phyloP scores from a whole-genome alignment of 495 filamentous ascomycete species.

The Tetracladium setigerum region DNA sequence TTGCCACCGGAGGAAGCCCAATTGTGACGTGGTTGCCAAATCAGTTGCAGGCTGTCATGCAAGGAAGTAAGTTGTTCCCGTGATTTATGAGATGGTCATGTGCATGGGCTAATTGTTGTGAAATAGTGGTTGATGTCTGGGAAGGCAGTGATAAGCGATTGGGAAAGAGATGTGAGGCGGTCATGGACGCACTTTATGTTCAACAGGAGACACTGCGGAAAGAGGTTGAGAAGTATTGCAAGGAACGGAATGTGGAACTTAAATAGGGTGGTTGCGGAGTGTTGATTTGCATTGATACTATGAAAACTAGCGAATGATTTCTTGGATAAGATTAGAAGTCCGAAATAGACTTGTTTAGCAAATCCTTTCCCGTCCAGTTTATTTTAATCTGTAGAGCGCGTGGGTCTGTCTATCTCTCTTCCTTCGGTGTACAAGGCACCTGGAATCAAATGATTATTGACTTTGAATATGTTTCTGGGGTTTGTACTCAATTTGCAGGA shows the following conservation, averaged over 20 bases:
- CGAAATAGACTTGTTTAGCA: too few relatives aligned
- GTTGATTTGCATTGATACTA: too few relatives aligned
- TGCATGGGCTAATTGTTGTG: conserved; percentile 30
- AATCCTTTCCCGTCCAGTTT: too few relatives aligned
- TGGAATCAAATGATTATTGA: too few relatives aligned
- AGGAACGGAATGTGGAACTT: conserved; percentile 51
- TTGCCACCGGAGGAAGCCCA: conserved; percentile 83
- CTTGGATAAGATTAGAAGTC: too few relatives aligned
- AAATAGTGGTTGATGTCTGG: conserved; percentile 31
- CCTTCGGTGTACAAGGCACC: too few relatives aligned
- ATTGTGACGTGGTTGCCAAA: conserved; percentile 91
- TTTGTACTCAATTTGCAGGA: too few relatives aligned
- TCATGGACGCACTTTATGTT: conserved; percentile 63
- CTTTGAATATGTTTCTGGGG: too few relatives aligned
- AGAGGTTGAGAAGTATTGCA: conserved; percentile 76
- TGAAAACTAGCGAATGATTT: too few relatives aligned
- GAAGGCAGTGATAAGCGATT: conserved; percentile 30
- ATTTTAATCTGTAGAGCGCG: too few relatives aligned
- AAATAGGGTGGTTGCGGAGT: neutral
- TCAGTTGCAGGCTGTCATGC: conserved; percentile 70
- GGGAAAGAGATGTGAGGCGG: conserved; percentile 42
- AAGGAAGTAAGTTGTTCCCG: conserved; percentile 41
- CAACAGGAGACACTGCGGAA: conserved; percentile 63
- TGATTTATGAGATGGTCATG: conserved; percentile 21
- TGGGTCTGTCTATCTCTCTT: too few relatives aligned